Conservation (phyloP, 257 asterid species). For the Penstemon newberryi region DNA sequence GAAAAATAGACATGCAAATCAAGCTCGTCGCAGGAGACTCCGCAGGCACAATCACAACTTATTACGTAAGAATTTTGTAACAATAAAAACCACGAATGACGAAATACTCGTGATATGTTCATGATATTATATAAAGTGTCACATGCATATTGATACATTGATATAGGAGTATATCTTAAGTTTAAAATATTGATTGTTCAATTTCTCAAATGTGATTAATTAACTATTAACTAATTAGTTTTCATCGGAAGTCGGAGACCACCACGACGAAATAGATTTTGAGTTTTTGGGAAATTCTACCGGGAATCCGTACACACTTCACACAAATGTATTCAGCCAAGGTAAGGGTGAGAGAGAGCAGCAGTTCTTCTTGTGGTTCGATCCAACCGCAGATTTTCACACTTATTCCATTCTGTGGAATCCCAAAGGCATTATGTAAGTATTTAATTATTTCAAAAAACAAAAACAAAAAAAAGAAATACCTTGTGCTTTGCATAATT, state of each 20-base stretch:
- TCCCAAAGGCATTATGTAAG: constrained; percentile 68
- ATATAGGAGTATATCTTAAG: no score
- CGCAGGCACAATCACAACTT: constrained; percentile 21
- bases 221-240: constrained; percentile 27
- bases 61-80: background rate
- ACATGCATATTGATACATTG: background rate
- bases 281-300: constrained; percentile 79
- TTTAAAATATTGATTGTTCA: no score
- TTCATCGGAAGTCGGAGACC: constrained; percentile 63
- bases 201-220: background rate
- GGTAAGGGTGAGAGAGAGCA: constrained; percentile 81
- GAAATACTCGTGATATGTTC: no score
- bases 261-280: constrained; percentile 85
- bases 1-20: constrained; percentile 18
- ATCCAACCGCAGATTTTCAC: constrained; percentile 80
- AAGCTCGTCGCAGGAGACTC: constrained; percentile 22
- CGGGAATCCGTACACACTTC: constrained; percentile 87
- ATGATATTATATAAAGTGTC: no score
- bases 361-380: constrained; percentile 88
- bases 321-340: constrained; percentile 72
- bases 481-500: background rate
- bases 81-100: no score
- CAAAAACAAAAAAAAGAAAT: background rate
- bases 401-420: constrained; percentile 86
- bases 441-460: background rate